Evolutionary conservation across 257 asterid genomes (phyloP), one percentile per base, ranked within the genome.

Genomic region (Cordia subcordata): DNA sequence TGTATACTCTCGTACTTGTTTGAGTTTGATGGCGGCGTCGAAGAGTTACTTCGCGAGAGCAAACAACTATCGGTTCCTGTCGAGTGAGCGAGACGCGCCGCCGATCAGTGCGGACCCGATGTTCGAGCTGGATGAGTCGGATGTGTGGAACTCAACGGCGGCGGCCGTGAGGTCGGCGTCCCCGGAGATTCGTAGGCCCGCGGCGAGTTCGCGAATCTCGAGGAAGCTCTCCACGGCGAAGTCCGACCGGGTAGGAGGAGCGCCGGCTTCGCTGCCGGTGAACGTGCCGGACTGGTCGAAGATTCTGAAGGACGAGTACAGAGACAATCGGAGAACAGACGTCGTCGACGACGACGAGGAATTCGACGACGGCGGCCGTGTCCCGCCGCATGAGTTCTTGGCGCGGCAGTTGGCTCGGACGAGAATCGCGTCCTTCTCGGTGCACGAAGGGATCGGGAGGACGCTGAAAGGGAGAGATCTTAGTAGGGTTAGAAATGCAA

Each of bases 401-500:
- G 79, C 75, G 3, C 60, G 72, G 66, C 78, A 73, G 54, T 53
- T 59, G 52, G 90, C 90, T 63, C 75, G 86, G 71, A 67, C 81
- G 0, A 67, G 91, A 75, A 77, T 82, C 72, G 80, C 79, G 33
- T 82, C 94, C 22, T 79, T 74, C 74, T 87, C 91, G 47, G 85
- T 87, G 70, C 87, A 87, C 74, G 96, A 87, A 66, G 96, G 96
- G 49, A 37, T 80, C 49, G 96, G 94, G 27, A 77, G 95, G 81
- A 87, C 94, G 13, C 84, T 87, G 39, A 87, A 87, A 55, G 95
- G 95, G 32, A 72, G 96, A 70, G 96, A 87, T 77, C 88, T 87
- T 33, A 85, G 94, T 64, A 80, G 88, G 70, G 94, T 85, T 10
- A 69, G 96, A 51, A 81, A 85, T 58, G 94, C 96, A 22, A 80